A percentile compares a stretch with the other conserved stretches of the same genome.
Conservation (phyloP, 495 filamentous ascomycete genomes). For the Wilcoxina mikolae region DNA sequence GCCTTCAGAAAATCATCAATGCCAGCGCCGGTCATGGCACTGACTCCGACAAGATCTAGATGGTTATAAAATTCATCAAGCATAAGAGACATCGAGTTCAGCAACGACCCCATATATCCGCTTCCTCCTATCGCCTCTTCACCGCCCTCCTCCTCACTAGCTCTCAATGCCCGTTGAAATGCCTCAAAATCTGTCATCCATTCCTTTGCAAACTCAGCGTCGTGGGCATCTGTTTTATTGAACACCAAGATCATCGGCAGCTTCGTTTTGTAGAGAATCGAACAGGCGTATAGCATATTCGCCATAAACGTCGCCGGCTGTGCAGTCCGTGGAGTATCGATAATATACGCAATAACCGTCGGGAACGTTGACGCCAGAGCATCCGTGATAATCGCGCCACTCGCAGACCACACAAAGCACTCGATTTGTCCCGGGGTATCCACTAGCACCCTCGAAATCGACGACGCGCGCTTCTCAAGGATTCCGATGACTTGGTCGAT, state of each 20-base stretch:
- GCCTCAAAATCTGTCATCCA: conserved; percentile 99
- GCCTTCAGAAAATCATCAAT: conserved; percentile 86
- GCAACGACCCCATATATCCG: conserved; percentile 90
- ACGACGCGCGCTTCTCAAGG: conserved; percentile 64
- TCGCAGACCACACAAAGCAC: conserved; percentile 97
- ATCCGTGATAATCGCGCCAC: conserved; percentile 86
- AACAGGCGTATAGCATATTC: conserved; percentile 98
- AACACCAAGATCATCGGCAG: conserved; percentile 96
- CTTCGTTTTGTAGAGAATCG: conserved; percentile 95
- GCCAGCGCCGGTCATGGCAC: conserved; percentile 80
- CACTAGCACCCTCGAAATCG: conserved; percentile 70
- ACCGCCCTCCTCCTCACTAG: conserved; percentile 67
- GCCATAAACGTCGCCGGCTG: conserved; percentile 98
- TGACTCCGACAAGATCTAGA: conserved; percentile 80
- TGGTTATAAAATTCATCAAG: conserved; percentile 95
- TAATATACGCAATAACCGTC: conserved; percentile 4
- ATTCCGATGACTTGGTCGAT: conserved; percentile 84
- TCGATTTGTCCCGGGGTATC: conserved; percentile 98
- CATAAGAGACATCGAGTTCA: conserved; percentile 96
- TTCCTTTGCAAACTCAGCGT: conserved; percentile 82
- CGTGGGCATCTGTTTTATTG: conserved; percentile 93
- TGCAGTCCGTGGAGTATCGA: conserved; percentile 62
- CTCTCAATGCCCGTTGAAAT: conserved; percentile 71
- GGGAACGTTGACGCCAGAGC: conserved; percentile 52
- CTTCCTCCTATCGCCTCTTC: too few species aligned